Evolutionary conservation across 2,329 filamentous ascomycete genomes (phyloP), one percentile per base, ranked within the genome.

Genomic region (Aspergillus ibericus): DNA sequence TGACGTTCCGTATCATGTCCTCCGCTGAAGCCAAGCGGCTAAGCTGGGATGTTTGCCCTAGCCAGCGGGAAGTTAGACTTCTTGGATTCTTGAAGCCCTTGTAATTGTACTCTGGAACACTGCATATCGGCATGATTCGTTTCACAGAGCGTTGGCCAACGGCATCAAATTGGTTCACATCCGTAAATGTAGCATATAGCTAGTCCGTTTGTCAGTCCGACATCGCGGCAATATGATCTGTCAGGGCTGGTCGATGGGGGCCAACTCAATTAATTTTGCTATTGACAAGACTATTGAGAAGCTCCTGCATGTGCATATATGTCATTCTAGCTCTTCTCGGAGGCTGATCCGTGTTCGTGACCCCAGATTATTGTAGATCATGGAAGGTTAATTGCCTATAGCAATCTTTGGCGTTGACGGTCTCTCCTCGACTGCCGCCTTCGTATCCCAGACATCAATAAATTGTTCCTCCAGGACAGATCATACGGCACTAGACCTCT

Each of bases 261-360:
- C 42, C 50, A 56, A 27, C 35, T 48, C 22, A 54, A 50, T 58
- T 34, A 27, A 60, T 27, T 56, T 55, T 62, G 60, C 29, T 60
- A 56, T 56, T 55, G 60, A 49, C 42, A 56, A 46, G 55, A 36
- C 60, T 62, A 62, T 62, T 56, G 58, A 53, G 29, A 20, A 27
- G 49, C 48, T 36, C 52, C 20, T 58, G 58, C 55, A 62, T 38
- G 44, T 54, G 42, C 52, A 56, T 56, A 58, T 46, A 42, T 56
- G 29, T 46, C 36, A 40, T 40, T 20, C 36, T 40, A 18, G n/a
- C 36, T 18, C 36, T 16, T 18, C 36, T 20, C 36, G 36, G n/a
- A 40, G 36, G n/a, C 4, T 18, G n/a, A 40, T 40, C 36, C 36
- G n/a, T 18, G 36, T 40, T 40, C 36, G 16, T n/a, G 36, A 10